Evolutionary conservation across 2,329 filamentous ascomycete genomes (phyloP).

Genomic region (Xylariaceae sp.): DNA sequence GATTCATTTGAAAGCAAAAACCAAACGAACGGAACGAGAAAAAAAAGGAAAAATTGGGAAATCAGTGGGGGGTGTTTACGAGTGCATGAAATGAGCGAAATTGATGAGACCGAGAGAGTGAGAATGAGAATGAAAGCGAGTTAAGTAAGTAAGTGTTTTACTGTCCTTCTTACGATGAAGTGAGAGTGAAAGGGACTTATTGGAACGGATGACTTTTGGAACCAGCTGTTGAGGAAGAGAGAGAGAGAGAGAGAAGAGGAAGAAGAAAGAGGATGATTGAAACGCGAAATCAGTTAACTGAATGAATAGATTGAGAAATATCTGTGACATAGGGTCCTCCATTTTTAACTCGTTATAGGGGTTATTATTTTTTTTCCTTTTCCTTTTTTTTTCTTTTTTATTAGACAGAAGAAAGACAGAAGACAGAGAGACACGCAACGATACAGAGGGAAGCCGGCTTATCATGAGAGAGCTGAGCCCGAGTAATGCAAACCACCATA

Average conservation of each 20-base stretch:
- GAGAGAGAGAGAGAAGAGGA: background rate
- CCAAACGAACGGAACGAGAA: constrained; percentile 23
- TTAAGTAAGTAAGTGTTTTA: too few relatives aligned
- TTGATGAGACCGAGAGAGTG: too few relatives aligned
- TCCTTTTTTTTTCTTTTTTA: too few relatives aligned
- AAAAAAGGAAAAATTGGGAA: constrained; percentile 1
- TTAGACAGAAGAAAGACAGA: constrained; percentile 16
- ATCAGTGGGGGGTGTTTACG: too few relatives aligned
- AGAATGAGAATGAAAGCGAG: too few relatives aligned
- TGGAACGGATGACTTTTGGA: background rate
- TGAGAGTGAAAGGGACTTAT: too few relatives aligned
- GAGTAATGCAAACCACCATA: background rate
- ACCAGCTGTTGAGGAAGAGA: background rate
- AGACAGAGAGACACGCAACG: constrained; percentile 25
- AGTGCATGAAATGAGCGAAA: too few relatives aligned
- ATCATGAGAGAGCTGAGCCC: background rate
- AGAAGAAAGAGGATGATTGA: background rate
- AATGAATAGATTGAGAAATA: background rate
- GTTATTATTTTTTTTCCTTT: too few relatives aligned
- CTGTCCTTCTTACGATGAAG: too few relatives aligned
- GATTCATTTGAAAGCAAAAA: background rate
- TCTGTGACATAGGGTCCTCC: constrained; percentile 16
- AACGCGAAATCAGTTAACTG: background rate
- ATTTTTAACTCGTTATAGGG: too few relatives aligned
- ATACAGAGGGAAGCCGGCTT: background rate